Percentiles rank a stretch among this genome's conserved stretches.
These are phyloP conservation scores for Phytophthora melonis DNA, from an alignment of 352 stramenopile species.

Conservation along the genomic window DNA sequence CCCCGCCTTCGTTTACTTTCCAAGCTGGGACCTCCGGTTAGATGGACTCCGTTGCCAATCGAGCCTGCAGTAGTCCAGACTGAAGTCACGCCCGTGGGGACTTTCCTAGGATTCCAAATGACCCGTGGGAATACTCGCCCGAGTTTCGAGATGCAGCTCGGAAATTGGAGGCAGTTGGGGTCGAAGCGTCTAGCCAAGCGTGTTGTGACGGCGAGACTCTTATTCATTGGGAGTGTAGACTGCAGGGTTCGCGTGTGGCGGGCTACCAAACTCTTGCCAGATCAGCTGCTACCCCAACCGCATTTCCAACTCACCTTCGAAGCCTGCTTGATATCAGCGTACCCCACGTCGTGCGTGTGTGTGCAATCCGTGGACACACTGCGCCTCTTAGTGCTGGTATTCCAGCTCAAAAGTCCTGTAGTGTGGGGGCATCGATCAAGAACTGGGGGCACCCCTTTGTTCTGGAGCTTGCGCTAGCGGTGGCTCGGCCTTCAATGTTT, in stretches of 20 bases:
- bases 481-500: not conserved
- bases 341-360: not conserved
- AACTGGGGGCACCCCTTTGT: not conserved
- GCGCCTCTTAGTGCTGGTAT: not conserved
- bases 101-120: conserved; percentile 1
- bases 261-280: not conserved
- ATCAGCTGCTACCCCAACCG: not conserved
- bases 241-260: not conserved
- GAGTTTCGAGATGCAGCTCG: not conserved
- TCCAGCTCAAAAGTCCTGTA: not conserved
- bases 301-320: not conserved
- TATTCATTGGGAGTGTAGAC: not conserved
- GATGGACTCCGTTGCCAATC: not conserved
- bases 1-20: not conserved
- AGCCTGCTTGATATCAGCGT: not conserved
- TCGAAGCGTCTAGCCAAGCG: not conserved
- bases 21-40: not conserved
- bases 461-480: no score
- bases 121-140: not conserved
- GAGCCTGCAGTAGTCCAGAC: not conserved
- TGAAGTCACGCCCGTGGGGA: not conserved
- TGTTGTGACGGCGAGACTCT: not conserved
- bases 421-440: not conserved
- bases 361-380: not conserved
- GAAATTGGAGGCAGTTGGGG: not conserved